phyloP scores from a whole-genome alignment of 495 filamentous ascomycete genomes.

The Aspergillus panamensis region DNA sequence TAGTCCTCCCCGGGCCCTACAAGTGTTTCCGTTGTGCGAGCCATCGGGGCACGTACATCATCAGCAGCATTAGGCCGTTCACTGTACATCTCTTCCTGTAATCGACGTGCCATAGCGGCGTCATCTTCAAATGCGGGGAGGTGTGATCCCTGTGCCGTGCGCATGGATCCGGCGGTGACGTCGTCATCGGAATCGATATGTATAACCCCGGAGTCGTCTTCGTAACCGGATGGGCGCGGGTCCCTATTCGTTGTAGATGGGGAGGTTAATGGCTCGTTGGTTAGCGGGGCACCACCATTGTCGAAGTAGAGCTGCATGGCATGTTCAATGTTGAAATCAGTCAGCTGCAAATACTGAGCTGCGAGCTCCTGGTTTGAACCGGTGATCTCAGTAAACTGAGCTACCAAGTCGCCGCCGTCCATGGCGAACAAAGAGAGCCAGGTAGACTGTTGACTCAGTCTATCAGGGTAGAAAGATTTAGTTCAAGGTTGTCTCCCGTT shows the following conservation, averaged over 20 bases:
- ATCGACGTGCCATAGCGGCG: constrained; percentile 82
- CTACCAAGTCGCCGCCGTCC: constrained; percentile 54
- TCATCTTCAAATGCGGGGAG: constrained; percentile 66
- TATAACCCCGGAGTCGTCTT: constrained; percentile 60
- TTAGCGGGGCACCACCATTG: constrained; percentile 59
- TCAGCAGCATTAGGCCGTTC: constrained; percentile 53
- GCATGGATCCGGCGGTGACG: constrained; percentile 26
- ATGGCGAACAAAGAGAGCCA: constrained; percentile 46
- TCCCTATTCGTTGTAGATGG: constrained; percentile 28
- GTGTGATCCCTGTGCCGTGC: constrained; percentile 15
- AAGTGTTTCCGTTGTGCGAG: constrained; percentile 84
- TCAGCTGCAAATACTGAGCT: constrained; percentile 73
- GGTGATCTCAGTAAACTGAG: constrained; percentile 63
- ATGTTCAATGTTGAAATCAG: constrained; percentile 76
- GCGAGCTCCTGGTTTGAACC: constrained; percentile 59
- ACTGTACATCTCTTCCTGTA: constrained; percentile 89
- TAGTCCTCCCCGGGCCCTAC: constrained; percentile 65
- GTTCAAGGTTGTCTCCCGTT: neutral
- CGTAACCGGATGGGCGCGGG: constrained; percentile 27
- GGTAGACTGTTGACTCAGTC: too few relatives aligned
- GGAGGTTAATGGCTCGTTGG: constrained; percentile 36
- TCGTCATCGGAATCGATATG: constrained; percentile 68
- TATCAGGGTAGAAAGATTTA: too few relatives aligned
- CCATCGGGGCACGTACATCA: constrained; percentile 84
- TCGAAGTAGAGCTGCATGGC: constrained; percentile 88